Percentiles rank a stretch among this genome's conserved stretches.
These are phyloP conservation scores for Xylaria sp. DNA, from an alignment of 2,329 filamentous ascomycete genomes.

Conservation along the genomic window DNA sequence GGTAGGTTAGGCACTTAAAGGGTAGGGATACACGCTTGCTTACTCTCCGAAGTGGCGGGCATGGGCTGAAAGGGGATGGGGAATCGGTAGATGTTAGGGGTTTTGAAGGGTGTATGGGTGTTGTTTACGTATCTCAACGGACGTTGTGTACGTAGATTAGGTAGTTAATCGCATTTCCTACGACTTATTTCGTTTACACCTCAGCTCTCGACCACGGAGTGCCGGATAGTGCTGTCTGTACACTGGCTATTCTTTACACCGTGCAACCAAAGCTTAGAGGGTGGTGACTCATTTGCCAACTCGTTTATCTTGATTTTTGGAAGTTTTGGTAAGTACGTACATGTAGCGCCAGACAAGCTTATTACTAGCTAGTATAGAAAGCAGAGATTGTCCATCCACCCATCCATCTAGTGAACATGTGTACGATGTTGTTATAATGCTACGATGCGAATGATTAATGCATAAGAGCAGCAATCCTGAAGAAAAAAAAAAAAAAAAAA, in stretches of 20 bases:
- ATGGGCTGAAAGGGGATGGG: not conserved
- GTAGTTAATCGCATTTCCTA: not conserved
- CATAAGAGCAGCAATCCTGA: slow-evolving; percentile 9
- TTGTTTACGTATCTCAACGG: not conserved
- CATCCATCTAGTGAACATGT: slow-evolving; percentile 7
- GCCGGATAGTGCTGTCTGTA: not conserved
- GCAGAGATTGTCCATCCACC: slow-evolving; percentile 25
- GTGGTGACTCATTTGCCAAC: not conserved
- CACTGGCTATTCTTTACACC: too few species aligned
- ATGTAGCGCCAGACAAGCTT: slow-evolving; percentile 6
- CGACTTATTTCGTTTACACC: not conserved
- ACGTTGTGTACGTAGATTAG: too few species aligned
- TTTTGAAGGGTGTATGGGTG: not conserved
- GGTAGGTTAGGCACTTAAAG: not conserved
- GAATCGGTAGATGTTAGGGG: too few species aligned
- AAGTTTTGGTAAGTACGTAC: slow-evolving; percentile 21
- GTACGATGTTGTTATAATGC: slow-evolving; percentile 23
- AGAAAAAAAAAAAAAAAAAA: not conserved
- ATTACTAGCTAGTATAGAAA: slow-evolving; percentile 20
- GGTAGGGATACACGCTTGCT: not conserved
- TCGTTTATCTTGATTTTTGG: slow-evolving; percentile 5
- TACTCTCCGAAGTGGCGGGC: too few species aligned
- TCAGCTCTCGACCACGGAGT: not conserved
- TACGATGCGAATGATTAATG: slow-evolving; percentile 9
- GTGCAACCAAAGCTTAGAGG: not conserved